Evolutionary conservation across 306 rosid genomes (phyloP).

Genomic region (Dicorynia guianensis): DNA sequence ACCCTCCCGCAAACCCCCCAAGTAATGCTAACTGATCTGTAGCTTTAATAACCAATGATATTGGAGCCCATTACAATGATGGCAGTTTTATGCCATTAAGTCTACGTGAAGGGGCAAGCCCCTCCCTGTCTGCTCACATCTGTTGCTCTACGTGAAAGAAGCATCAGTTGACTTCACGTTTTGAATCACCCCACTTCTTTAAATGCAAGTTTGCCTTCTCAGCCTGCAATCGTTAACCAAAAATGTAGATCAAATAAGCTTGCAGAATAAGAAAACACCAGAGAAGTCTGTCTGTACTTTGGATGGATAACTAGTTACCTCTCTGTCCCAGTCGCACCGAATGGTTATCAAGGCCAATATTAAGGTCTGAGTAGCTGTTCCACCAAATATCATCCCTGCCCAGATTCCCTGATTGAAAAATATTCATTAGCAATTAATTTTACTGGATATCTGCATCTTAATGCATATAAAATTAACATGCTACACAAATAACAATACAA

Average conservation of each 20-base stretch:
- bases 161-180: not conserved
- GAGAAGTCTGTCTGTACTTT: not conserved
- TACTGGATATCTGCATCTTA: too few species aligned
- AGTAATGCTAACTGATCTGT: too few species aligned
- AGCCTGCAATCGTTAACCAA: slow-evolving; percentile 49
- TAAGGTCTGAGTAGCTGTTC: slow-evolving; percentile 68
- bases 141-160: not conserved
- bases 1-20: too few species aligned
- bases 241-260: not conserved
- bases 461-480: not conserved
- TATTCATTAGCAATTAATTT: not conserved
- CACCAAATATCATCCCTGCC: slow-evolving; percentile 77
- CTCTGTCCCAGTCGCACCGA: slow-evolving; percentile 73
- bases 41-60: too few species aligned
- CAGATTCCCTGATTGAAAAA: slow-evolving; percentile 59
- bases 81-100: too few species aligned
- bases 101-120: not conserved
- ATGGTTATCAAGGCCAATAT: slow-evolving; percentile 54
- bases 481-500: not conserved
- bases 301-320: slow-evolving; percentile 43
- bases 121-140: not conserved
- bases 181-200: slow-evolving; percentile 45
- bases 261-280: not conserved
- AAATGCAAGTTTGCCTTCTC: slow-evolving; percentile 51
- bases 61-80: too few species aligned